phyloP scores from a whole-genome alignment of 1,139 yeast species.

The Zygosaccharomyces sapae region DNA sequence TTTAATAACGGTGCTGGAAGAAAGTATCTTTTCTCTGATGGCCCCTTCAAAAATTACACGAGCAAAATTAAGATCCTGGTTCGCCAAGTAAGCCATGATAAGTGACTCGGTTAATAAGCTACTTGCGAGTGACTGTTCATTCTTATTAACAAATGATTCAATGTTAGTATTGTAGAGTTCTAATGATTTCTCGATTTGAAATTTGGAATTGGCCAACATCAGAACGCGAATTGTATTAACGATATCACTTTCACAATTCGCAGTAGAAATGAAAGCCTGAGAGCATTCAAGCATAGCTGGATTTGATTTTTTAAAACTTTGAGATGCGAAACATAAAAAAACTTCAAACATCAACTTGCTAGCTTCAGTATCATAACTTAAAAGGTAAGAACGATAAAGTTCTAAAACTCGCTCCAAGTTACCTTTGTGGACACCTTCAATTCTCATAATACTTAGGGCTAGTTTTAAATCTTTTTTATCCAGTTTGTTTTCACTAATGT shows the following conservation, averaged over 20 bases:
- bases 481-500: constrained; percentile 13
- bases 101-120: constrained; percentile 54
- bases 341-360: constrained; percentile 39
- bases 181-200: constrained; percentile 45
- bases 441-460: constrained; percentile 34
- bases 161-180: constrained; percentile 52
- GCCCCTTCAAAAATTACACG: constrained; percentile 56
- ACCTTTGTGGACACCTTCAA: constrained; percentile 40
- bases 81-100: constrained; percentile 46
- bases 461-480: constrained; percentile 15
- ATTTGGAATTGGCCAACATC: constrained; percentile 47
- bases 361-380: constrained; percentile 37
- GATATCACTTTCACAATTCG: constrained; percentile 39
- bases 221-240: constrained; percentile 39
- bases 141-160: constrained; percentile 30
- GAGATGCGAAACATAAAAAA: constrained; percentile 41
- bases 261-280: constrained; percentile 43
- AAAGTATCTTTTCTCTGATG: constrained; percentile 41
- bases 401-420: constrained; percentile 43
- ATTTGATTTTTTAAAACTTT: constrained; percentile 41
- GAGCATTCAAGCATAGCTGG: constrained; percentile 42
- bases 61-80: constrained; percentile 60
- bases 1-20: constrained; percentile 44
- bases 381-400: constrained; percentile 48
- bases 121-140: constrained; percentile 42